These are phyloP conservation scores for Diaporthe humulicola DNA, from an alignment of 2,329 filamentous ascomycete genomes.

Conservation along the genomic window DNA sequence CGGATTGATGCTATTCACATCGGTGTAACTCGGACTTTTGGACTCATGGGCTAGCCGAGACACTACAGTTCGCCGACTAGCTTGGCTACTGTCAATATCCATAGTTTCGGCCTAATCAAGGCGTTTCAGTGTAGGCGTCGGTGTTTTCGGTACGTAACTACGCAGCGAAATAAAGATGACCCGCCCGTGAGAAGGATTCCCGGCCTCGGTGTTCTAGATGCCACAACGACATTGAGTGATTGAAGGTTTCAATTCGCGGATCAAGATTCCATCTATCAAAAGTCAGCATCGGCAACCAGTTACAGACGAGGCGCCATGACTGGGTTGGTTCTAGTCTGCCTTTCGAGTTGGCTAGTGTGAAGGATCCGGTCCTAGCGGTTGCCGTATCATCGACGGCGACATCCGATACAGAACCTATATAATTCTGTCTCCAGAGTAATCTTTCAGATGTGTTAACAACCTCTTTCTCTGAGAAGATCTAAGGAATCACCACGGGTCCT, in stretches of 20 bases:
- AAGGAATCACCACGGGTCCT: neutral
- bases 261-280: too few relatives aligned
- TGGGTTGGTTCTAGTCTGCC: neutral
- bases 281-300: neutral
- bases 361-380: neutral
- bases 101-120: neutral
- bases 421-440: neutral
- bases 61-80: neutral
- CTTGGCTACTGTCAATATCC: neutral
- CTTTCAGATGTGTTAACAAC: too few relatives aligned
- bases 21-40: constrained; percentile 17
- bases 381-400: neutral
- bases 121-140: neutral
- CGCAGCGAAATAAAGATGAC: constrained; percentile 1
- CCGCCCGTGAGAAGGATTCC: neutral
- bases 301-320: neutral
- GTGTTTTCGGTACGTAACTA: neutral
- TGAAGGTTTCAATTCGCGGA: neutral
- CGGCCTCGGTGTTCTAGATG: too few relatives aligned
- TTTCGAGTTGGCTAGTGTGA: neutral
- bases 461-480: neutral
- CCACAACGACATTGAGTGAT: neutral
- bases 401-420: neutral
- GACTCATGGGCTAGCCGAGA: neutral
- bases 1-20: neutral